Percentiles rank a stretch among this genome's conserved stretches.
These are phyloP conservation scores for Tolypocladium tundrense DNA, from an alignment of 2,329 filamentous ascomycete species.

Conservation along the genomic window DNA sequence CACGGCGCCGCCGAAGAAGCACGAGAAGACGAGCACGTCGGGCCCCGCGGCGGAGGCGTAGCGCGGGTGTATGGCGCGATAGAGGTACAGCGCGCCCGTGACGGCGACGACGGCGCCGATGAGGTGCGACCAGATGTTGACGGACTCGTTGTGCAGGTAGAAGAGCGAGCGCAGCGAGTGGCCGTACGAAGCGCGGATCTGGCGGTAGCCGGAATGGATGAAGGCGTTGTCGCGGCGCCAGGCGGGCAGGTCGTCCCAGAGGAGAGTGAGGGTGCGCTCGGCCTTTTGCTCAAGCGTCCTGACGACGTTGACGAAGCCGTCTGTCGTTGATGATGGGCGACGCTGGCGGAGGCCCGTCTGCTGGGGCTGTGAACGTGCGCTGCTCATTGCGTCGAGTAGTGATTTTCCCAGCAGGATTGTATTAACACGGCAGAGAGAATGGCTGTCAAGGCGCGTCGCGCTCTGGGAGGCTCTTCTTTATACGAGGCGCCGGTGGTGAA, in stretches of 20 bases:
- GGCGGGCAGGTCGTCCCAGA: constrained; percentile 46
- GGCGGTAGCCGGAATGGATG: constrained; percentile 45
- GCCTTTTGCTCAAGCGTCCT: constrained; percentile 28
- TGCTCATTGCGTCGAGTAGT: neutral
- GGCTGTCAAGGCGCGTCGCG: neutral
- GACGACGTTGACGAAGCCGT: constrained; percentile 13
- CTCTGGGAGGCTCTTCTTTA: neutral
- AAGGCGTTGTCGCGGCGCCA: constrained; percentile 52
- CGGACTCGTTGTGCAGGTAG: constrained; percentile 50
- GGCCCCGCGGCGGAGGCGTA: constrained; percentile 50
- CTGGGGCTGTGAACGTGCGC: neutral
- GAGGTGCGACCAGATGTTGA: constrained; percentile 55
- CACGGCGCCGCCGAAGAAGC: constrained; percentile 69
- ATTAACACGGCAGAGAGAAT: neutral
- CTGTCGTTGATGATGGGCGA: constrained; percentile 16
- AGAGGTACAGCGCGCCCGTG: constrained; percentile 39
- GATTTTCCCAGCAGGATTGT: too few relatives aligned
- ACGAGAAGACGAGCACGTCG: constrained; percentile 64
- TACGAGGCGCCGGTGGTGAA: neutral
- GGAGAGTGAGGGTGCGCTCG: constrained; percentile 31
- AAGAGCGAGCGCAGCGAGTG: constrained; percentile 36
- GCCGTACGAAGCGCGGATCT: constrained; percentile 35
- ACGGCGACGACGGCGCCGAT: constrained; percentile 54
- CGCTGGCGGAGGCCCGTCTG: constrained; percentile 11
- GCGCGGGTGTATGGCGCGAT: constrained; percentile 48